These are phyloP conservation scores for Barnettozyma californica DNA, from an alignment of 805 yeast species.

Conservation along the genomic window DNA sequence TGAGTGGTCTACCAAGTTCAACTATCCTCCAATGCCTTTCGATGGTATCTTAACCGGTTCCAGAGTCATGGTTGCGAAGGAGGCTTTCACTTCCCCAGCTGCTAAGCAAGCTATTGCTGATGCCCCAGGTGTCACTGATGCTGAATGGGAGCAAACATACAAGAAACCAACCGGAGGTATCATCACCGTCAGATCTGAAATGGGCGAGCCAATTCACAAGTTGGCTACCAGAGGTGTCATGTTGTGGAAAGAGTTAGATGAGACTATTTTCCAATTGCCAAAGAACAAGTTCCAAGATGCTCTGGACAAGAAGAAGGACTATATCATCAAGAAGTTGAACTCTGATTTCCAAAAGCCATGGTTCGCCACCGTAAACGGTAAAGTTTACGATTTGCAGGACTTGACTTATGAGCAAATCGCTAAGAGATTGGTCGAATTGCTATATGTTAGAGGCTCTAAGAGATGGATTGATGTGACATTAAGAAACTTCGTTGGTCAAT, in stretches of 20 bases:
- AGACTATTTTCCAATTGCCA: slow-evolving; percentile 86
- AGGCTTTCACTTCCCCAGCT: slow-evolving; percentile 87
- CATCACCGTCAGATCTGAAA: slow-evolving; percentile 92
- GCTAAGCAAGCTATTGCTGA: slow-evolving; percentile 90
- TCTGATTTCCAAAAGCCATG: slow-evolving; percentile 97
- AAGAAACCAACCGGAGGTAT: slow-evolving; percentile 96
- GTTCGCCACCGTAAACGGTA: slow-evolving; percentile 73
- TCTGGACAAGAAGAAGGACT: slow-evolving; percentile 74
- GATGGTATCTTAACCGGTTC: slow-evolving; percentile 97
- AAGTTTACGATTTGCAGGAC: slow-evolving; percentile 86
- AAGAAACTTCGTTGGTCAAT: slow-evolving; percentile 82
- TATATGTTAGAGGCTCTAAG: slow-evolving; percentile 70
- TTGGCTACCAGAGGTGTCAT: slow-evolving; percentile 96
- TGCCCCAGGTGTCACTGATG: slow-evolving; percentile 81
- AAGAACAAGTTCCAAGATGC: slow-evolving; percentile 82
- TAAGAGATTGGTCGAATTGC: slow-evolving; percentile 77
- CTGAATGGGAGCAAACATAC: slow-evolving; percentile 90
- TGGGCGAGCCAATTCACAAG: slow-evolving; percentile 99
- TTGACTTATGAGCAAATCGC: slow-evolving; percentile 95
- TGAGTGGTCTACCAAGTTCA: slow-evolving; percentile 82
- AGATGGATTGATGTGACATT: slow-evolving; percentile 87
- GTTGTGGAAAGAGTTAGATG: slow-evolving; percentile 97
- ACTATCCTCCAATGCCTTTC: slow-evolving; percentile 98
- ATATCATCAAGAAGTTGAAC: slow-evolving; percentile 79
- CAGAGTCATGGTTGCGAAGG: slow-evolving; percentile 96